These are phyloP conservation scores for Andrographis paniculata DNA, from an alignment of 305 asterid species.

Conservation along the genomic window DNA sequence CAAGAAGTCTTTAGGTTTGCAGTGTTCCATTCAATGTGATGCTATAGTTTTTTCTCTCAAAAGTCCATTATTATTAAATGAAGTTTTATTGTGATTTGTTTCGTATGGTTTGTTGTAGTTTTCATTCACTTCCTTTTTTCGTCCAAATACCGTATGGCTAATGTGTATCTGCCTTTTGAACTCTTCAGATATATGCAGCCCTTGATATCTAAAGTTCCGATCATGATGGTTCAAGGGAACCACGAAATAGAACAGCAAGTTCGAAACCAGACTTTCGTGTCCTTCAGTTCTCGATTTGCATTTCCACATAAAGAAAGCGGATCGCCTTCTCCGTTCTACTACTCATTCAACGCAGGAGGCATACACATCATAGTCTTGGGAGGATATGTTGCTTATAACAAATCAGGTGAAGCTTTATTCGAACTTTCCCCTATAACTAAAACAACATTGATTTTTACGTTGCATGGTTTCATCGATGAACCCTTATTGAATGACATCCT, in stretches of 20 bases:
- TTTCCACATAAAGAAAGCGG: slow-evolving; percentile 79
- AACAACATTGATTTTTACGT: not conserved
- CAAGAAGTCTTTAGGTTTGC: too few species aligned
- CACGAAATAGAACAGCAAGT: slow-evolving; percentile 91
- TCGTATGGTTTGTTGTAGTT: not conserved
- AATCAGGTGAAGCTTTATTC: slow-evolving; percentile 37
- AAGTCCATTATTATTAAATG: too few species aligned
- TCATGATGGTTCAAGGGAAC: slow-evolving; percentile 95
- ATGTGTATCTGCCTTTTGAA: not conserved
- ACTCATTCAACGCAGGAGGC: slow-evolving; percentile 93
- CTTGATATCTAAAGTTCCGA: slow-evolving; percentile 65
- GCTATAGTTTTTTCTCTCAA: not conserved
- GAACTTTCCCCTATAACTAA: not conserved
- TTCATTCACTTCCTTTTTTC: not conserved
- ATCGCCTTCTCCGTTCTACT: slow-evolving; percentile 69
- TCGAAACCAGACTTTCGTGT: slow-evolving; percentile 49
- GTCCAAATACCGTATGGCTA: too few species aligned
- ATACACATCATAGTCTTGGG: slow-evolving; percentile 85
- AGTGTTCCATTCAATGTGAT: not conserved
- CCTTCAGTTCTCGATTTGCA: slow-evolving; percentile 74
- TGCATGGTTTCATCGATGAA: not conserved
- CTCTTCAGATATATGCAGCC: slow-evolving; percentile 85
- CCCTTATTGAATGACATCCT: slow-evolving; percentile 14
- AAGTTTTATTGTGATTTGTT: too few species aligned
- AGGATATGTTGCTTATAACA: slow-evolving; percentile 54